Base-by-base conservation (phyloP, 1,284 basidiomycete species). In the Cystobasidium sp. region DNA sequence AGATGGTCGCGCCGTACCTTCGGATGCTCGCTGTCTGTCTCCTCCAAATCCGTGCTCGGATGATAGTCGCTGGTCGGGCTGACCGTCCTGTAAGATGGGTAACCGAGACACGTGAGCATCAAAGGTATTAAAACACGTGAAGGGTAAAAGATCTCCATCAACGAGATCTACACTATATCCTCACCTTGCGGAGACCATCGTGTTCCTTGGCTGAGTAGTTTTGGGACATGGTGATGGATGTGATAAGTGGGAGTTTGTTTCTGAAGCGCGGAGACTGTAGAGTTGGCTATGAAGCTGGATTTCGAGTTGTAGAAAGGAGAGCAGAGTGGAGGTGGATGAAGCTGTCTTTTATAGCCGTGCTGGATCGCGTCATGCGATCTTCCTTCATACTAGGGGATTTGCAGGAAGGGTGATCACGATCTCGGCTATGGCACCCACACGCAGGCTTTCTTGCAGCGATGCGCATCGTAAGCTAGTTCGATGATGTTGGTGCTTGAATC, bases 1-100 rank as follows among this genome's bases (percentile, higher is more conserved):
- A n/a, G n/a, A n/a, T n/a, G n/a, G n/a, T n/a, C n/a, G n/a, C n/a
- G n/a, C n/a, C n/a, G n/a, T n/a, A n/a, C n/a, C n/a, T 74, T 78
- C 77, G 14, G 66, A 68, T 24, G 77, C 77, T 22, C 68, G 61
- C 53, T 76, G 74, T n/a, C 65, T 66, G 68, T 78, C 76, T 37
- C 65, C 75, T 53, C 75, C 77, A 31, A 83, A 82, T 59, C 82
- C 82, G 79, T 83, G 82, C 77, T 83, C 82, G 63, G 79, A 80
- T 72, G 80, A 81, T 61, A 82, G 77, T 58, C 82, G 78, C 80
- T 82, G 82, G 79, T 83, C 81, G 49, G 81, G 81, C 56, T 79
- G 79, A 56, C 82, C 82, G 59, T 76, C 74, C 59, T 64, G 20
- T 59, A 10, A 14, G 16, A 16, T n/a, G 20, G 22, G 31, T 2